Evolutionary conservation across 2,329 filamentous ascomycete species (phyloP).

Genomic region (Teratosphaeria pseudoeucalypti): DNA sequence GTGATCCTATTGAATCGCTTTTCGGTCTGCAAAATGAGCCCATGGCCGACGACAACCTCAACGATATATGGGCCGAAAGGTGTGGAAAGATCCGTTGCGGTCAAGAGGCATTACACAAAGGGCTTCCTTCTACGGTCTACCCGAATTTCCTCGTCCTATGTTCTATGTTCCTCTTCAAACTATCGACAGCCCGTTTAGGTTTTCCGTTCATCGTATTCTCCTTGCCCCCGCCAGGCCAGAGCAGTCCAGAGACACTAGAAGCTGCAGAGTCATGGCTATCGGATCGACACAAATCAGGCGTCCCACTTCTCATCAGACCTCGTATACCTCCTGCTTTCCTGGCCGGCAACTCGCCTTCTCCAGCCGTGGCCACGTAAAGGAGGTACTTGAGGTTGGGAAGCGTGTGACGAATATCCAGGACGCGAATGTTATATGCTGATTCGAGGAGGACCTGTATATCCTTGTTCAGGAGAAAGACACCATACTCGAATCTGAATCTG

Average conservation of each 20-base stretch:
- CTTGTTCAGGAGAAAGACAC: conserved; percentile 92
- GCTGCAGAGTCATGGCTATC: conserved; percentile 17
- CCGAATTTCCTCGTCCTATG: not conserved
- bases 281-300: conserved; percentile 8
- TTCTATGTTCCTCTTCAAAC: conserved; percentile 12
- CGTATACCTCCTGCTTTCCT: conserved; percentile 45
- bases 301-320: conserved; percentile 25
- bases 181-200: conserved; percentile 18
- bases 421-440: conserved; percentile 57
- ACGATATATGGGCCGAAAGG: no score
- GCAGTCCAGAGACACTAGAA: conserved; percentile 13
- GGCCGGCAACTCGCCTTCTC: conserved; percentile 51
- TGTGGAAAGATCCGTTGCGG: no score
- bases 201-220: conserved; percentile 9
- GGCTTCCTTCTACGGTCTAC: not conserved
- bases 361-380: conserved; percentile 78
- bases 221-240: conserved; percentile 7
- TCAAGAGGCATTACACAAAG: not conserved
- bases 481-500: conserved; percentile 90
- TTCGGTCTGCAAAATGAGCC: not conserved
- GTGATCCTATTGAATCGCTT: not conserved
- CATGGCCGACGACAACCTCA: not conserved
- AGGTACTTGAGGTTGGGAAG: conserved; percentile 90
- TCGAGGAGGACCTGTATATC: conserved; percentile 64
- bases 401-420: conserved; percentile 85